Conservation (phyloP, 208 protist genomes). For the Leishmania tarentolae region DNA sequence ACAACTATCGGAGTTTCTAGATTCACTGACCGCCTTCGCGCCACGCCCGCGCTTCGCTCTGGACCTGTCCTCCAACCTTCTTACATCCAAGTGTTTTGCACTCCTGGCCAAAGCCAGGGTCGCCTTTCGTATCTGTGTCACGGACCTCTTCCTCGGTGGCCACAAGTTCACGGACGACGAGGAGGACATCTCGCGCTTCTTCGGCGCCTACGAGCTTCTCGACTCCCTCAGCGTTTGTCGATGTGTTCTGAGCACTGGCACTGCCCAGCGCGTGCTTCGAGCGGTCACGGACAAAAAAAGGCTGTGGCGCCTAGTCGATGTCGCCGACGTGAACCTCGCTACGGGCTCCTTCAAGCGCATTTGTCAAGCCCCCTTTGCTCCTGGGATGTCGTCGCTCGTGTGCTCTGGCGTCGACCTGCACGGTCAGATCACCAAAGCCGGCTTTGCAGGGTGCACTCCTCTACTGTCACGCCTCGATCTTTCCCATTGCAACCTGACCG, state of each 20-base stretch:
- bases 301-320: conserved; percentile 33
- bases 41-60: conserved; percentile 41
- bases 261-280: conserved; percentile 39
- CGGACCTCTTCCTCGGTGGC: conserved; percentile 38
- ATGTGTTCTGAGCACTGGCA: conserved; percentile 25
- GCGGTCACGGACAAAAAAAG: conserved; percentile 34
- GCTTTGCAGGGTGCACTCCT: conserved; percentile 25
- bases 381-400: conserved; percentile 21
- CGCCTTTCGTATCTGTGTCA: conserved; percentile 23
- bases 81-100: conserved; percentile 38
- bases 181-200: conserved; percentile 28
- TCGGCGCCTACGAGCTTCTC: conserved; percentile 29
- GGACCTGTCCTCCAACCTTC: conserved; percentile 44
- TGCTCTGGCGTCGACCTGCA: conserved; percentile 27
- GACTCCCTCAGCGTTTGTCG: conserved; percentile 31
- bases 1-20: conserved; percentile 38
- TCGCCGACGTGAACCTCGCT: conserved; percentile 23
- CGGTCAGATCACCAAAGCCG: conserved; percentile 34
- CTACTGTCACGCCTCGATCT: conserved; percentile 40
- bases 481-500: conserved; percentile 40
- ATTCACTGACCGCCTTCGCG: conserved; percentile 29
- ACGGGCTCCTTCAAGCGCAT: conserved; percentile 32
- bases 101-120: conserved; percentile 27
- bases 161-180: conserved; percentile 31
- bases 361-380: conserved; percentile 21